Conservation (phyloP, 1,284 basidiomycete genomes). For the Ceratobasidium theobromae region DNA sequence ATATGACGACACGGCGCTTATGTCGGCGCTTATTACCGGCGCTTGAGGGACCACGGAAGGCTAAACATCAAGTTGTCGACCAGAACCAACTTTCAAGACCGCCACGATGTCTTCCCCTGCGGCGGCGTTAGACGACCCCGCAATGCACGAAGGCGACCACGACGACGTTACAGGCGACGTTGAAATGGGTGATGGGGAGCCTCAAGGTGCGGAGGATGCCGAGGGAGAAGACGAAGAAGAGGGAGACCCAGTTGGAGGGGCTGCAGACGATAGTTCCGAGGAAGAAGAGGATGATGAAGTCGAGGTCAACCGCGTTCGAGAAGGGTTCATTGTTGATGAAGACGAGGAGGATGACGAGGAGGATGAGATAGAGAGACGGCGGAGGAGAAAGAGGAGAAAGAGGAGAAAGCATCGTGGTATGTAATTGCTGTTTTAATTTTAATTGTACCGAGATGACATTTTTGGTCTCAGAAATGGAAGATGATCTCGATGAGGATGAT, state of each 20-base stretch:
- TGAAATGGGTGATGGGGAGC: constrained; percentile 28
- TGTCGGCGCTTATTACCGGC: not conserved
- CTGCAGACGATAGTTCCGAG: constrained; percentile 74
- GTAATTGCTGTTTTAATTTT: constrained; percentile 33
- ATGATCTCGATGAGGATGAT: constrained; percentile 90
- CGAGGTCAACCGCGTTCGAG: constrained; percentile 68
- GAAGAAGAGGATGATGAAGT: constrained; percentile 83
- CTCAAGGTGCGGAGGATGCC: constrained; percentile 22
- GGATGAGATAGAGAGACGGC: constrained; percentile 50
- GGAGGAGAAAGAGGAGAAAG: constrained; percentile 57
- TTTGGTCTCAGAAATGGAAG: constrained; percentile 57
- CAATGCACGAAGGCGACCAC: constrained; percentile 17
- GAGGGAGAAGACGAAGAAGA: constrained; percentile 34
- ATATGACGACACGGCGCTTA: constrained; percentile 16
- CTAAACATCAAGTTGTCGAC: constrained; percentile 14
- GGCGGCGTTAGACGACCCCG: not conserved
- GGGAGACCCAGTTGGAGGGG: constrained; percentile 35
- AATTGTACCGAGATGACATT: constrained; percentile 46
- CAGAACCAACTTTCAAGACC: constrained; percentile 5
- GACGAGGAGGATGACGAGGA: constrained; percentile 71
- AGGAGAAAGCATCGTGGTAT: constrained; percentile 57
- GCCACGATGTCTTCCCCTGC: constrained; percentile 24
- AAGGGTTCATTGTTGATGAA: constrained; percentile 86
- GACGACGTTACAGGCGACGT: constrained; percentile 31
- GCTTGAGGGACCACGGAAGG: constrained; percentile 13